Percentiles rank a stretch among this genome's conserved stretches.
Conservation (phyloP, 441 rosid species). For the Populus hybrid region DNA sequence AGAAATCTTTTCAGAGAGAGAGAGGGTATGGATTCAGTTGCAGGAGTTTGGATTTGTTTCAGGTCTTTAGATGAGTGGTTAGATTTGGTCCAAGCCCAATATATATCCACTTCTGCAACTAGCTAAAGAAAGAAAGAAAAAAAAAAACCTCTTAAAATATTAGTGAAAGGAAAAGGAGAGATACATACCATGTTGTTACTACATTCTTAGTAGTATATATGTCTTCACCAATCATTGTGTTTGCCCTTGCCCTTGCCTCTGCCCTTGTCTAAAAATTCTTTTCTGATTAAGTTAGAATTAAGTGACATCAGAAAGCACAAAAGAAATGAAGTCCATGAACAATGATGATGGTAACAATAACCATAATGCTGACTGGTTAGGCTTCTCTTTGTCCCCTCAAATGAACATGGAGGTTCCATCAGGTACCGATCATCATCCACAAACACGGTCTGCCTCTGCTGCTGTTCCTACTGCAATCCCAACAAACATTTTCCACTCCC, state of each 20-base stretch:
- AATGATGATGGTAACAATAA: conserved; percentile 35
- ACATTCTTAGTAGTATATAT: conserved; percentile 47
- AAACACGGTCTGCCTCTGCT: conserved; percentile 29
- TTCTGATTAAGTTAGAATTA: conserved; percentile 2
- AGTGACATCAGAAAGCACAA: conserved; percentile 4
- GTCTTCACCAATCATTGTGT: neutral
- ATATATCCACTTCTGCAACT: conserved; percentile 29
- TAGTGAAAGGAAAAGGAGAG: neutral
- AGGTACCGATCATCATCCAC: conserved; percentile 15
- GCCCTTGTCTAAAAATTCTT: conserved; percentile 20
- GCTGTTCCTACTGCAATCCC: conserved; percentile 39
- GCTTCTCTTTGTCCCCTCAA: conserved; percentile 74
- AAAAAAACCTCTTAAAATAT: neutral
- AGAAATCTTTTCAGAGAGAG: conserved; percentile 28
- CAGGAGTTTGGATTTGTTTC: conserved; percentile 36
- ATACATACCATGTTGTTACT: neutral
- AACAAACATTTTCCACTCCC: conserved; percentile 37
- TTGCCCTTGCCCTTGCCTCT: neutral
- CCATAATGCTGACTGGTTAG: conserved; percentile 54
- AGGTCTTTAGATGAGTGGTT: conserved; percentile 27
- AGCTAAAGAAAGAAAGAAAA: conserved; percentile 1
- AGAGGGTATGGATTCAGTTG: conserved; percentile 36
- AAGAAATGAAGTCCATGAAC: conserved; percentile 59
- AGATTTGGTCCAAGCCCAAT: conserved; percentile 26
- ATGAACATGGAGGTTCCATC: conserved; percentile 69